A percentile compares a stretch with the other conserved stretches of the same genome.
phyloP scores from a whole-genome alignment of 176 grass and related monocot species.

The Triticum monococcum region DNA sequence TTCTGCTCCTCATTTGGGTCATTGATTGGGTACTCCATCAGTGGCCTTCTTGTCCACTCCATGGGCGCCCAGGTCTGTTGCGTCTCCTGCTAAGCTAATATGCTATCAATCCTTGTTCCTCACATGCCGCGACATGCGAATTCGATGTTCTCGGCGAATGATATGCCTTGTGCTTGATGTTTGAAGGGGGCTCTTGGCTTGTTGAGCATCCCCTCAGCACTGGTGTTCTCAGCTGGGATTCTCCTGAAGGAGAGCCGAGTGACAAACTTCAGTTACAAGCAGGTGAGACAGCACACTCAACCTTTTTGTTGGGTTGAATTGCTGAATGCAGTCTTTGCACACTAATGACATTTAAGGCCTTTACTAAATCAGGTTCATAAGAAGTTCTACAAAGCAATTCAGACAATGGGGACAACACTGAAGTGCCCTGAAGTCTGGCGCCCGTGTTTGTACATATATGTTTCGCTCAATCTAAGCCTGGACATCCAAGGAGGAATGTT shows the following conservation, averaged over 20 bases:
- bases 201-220: slow-evolving; percentile 66
- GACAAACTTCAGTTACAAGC: slow-evolving; percentile 52
- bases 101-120: background rate
- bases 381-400: slow-evolving; percentile 59
- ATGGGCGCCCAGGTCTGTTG: slow-evolving; percentile 70
- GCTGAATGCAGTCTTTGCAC: background rate
- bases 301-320: slow-evolving; percentile 12
- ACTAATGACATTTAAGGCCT: slow-evolving; percentile 1
- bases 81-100: background rate
- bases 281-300: slow-evolving; percentile 28
- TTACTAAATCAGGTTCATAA: slow-evolving; percentile 58
- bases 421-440: slow-evolving; percentile 71
- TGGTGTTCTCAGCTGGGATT: slow-evolving; percentile 68
- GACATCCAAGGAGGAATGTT: slow-evolving; percentile 96
- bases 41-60: slow-evolving; percentile 77
- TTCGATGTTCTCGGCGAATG: background rate
- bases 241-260: slow-evolving; percentile 58
- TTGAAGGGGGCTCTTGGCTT: slow-evolving; percentile 73
- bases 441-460: slow-evolving; percentile 72
- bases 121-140: background rate
- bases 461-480: slow-evolving; percentile 65
- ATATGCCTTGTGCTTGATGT: slow-evolving; percentile 13
- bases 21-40: slow-evolving; percentile 74
- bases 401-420: slow-evolving; percentile 60
- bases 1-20: slow-evolving; percentile 73